Evolutionary conservation across 1,284 basidiomycete genomes (phyloP).

Genomic region (Melampsora larici-populina): DNA sequence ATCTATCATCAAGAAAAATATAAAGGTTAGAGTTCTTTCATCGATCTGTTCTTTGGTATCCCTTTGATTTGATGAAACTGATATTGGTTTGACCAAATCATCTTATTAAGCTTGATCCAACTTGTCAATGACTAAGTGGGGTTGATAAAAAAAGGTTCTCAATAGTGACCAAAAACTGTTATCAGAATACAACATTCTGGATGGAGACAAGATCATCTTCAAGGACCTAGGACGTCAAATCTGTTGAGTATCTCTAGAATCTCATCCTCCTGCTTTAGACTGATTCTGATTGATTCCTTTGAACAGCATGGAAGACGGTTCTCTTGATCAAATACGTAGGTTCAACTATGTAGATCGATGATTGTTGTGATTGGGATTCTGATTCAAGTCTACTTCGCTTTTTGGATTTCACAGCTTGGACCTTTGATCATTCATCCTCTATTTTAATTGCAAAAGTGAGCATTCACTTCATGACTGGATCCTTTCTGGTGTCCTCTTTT

Average conservation of each 20-base stretch:
- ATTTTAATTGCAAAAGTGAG: too few relatives aligned
- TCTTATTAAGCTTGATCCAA: constrained; percentile 62
- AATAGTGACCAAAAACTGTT: constrained; percentile 63
- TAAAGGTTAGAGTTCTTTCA: not conserved
- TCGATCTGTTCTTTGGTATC: too few relatives aligned
- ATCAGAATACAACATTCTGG: constrained; percentile 61
- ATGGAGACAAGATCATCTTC: constrained; percentile 66
- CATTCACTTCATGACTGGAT: too few relatives aligned
- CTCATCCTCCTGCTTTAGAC: not conserved
- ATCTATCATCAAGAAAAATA: not conserved
- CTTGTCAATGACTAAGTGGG: constrained; percentile 70
- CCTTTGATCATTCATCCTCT: constrained; percentile 88
- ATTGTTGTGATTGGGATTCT: constrained; percentile 15
- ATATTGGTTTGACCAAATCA: not conserved
- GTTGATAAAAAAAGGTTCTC: constrained; percentile 63
- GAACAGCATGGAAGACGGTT: constrained; percentile 42
- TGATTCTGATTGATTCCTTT: not conserved
- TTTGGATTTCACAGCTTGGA: constrained; percentile 63
- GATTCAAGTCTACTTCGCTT: constrained; percentile 26
- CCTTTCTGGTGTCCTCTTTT: constrained; percentile 75
- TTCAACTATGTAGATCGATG: not conserved
- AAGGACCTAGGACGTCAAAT: constrained; percentile 90
- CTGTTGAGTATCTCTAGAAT: constrained; percentile 51
- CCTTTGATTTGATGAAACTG: not conserved
- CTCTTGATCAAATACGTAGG: constrained; percentile 42